phyloP scores from a whole-genome alignment of 495 filamentous ascomycete genomes.

The Beverwykella pulmonaria region DNA sequence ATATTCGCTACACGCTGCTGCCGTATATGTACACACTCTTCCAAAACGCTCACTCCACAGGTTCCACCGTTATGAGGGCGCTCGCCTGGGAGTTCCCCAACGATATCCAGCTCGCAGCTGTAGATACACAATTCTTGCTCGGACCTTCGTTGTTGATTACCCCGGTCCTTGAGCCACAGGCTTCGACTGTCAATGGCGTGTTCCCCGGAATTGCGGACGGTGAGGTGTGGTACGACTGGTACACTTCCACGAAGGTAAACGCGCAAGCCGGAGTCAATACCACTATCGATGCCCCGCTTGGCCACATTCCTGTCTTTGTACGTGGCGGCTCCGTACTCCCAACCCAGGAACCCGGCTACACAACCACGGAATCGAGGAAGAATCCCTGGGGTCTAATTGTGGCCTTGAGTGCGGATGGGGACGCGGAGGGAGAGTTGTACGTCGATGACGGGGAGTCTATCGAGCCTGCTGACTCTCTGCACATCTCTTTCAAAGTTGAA shows the following conservation, averaged over 20 bases:
- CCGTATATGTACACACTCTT: slow-evolving; percentile 85
- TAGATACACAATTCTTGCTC: slow-evolving; percentile 77
- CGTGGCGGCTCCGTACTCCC: slow-evolving; percentile 72
- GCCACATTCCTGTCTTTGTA: slow-evolving; percentile 77
- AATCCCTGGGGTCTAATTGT: slow-evolving; percentile 73
- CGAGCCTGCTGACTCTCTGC: slow-evolving; percentile 53
- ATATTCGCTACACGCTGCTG: slow-evolving; percentile 71
- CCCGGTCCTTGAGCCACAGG: slow-evolving; percentile 70
- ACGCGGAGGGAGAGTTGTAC: slow-evolving; percentile 70
- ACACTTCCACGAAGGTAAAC: slow-evolving; percentile 59
- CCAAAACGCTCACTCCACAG: slow-evolving; percentile 66
- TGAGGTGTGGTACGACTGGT: slow-evolving; percentile 84
- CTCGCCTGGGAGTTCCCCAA: slow-evolving; percentile 82
- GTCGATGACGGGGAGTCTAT: slow-evolving; percentile 83
- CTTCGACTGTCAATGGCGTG: slow-evolving; percentile 68
- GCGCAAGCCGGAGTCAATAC: slow-evolving; percentile 65
- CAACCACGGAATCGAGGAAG: slow-evolving; percentile 63
- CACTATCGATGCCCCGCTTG: slow-evolving; percentile 73
- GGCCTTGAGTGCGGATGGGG: slow-evolving; percentile 59
- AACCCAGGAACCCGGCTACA: slow-evolving; percentile 70
- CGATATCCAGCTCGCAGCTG: slow-evolving; percentile 68
- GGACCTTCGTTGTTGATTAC: slow-evolving; percentile 71
- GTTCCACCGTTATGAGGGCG: slow-evolving; percentile 78
- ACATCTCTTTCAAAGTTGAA: slow-evolving; percentile 54
- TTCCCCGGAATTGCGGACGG: slow-evolving; percentile 71